Conservation (phyloP, 495 filamentous ascomycete species). For the Neurospora sp. region DNA sequence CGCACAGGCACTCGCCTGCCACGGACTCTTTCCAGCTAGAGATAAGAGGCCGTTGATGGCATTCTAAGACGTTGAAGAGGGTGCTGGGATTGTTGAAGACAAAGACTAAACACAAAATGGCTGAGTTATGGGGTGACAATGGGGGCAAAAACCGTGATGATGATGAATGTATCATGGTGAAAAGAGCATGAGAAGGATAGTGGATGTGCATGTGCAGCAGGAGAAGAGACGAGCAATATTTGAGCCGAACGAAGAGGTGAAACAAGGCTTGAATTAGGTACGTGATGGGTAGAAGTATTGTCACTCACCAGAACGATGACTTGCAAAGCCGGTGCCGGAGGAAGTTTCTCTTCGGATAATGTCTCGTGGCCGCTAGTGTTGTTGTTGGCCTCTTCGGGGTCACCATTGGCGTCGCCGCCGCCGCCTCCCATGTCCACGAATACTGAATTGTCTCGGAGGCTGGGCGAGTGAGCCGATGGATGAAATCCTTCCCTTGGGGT, state of each 20-base stretch:
- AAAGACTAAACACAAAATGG: neutral
- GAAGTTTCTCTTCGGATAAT: slow-evolving; percentile 10
- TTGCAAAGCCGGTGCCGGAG: slow-evolving; percentile 50
- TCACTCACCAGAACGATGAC: slow-evolving; percentile 70
- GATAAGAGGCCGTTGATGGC: neutral
- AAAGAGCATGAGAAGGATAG: neutral
- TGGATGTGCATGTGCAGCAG: too few relatives aligned
- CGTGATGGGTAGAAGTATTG: too few relatives aligned
- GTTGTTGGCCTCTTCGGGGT: slow-evolving; percentile 5
- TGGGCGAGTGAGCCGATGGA: neutral
- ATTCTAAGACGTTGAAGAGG: neutral
- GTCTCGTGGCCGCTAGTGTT: slow-evolving; percentile 8
- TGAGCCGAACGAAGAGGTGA: too few relatives aligned
- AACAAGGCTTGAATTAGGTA: neutral
- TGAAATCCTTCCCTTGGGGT: neutral
- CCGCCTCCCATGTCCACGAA: slow-evolving; percentile 3
- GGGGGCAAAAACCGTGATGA: neutral
- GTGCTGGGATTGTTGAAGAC: neutral
- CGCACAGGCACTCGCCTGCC: neutral
- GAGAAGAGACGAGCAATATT: too few relatives aligned
- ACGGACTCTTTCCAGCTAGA: neutral
- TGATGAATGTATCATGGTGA: neutral
- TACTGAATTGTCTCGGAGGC: neutral
- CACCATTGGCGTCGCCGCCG: slow-evolving; percentile 2
- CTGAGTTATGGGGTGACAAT: neutral